Base-by-base conservation (phyloP, 352 stramenopile species). In the Phytophthora chlamydospora region DNA sequence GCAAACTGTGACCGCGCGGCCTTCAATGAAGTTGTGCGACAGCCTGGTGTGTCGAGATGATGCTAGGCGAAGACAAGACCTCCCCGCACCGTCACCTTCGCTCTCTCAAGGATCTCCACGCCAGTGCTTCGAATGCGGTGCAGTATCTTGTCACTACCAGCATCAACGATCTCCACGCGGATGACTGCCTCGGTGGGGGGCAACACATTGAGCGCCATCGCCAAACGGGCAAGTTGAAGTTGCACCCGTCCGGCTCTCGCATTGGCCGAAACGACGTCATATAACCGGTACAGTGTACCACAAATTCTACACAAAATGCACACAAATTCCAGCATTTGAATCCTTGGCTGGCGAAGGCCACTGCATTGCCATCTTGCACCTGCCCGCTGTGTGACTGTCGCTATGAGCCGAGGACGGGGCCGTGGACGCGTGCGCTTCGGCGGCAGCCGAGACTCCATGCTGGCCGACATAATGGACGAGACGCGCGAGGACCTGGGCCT, bases 401-500 rank as follows among this genome's bases (percentile, higher is more conserved):
- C 43, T 14, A 90, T 89, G 78, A 88, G 76, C 46, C 68, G 81
- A 70, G 81, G 81, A 80, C 70, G 81, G 6, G 81, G 81, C 21
- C 81, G 78, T 17, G 76, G 78, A 10, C 81, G 81, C 58, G 77
- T 89, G 57, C 81, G 81, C 67, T 90, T 90, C 54, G 81, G 81
- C 54, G 78, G 81, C n/a, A 90, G 81, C 57, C 72, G 76, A 52
- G 78, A 90, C 59, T 83, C 81, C 33, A 73, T 74, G 75, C 69
- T 89, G n/a, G 66, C 75, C 0, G 78, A 90, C 42, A 71, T 90
- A 34, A 78, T 90, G 50, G 81, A 90, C 44, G 78, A 90, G 60
- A 90, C 78, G 40, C 81, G 81, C 38, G 81, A 90, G 55, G 81
- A 90, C 40, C 62, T 90, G 14, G 81, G 81, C 0, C 77, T 90